phyloP scores from a whole-genome alignment of 305 asterid genomes.

The Plantago coronopus region DNA sequence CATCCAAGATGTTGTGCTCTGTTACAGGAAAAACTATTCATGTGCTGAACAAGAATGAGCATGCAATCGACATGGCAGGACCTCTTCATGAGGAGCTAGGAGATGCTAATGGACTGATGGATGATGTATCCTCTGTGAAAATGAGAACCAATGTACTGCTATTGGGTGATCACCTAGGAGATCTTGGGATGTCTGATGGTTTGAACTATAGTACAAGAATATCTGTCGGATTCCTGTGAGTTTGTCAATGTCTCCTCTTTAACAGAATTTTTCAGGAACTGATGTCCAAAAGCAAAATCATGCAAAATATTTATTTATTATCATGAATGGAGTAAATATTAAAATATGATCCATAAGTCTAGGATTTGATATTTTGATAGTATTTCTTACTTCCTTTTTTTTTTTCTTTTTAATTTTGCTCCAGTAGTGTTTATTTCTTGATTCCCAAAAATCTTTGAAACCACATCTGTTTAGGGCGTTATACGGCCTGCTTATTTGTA shows the following conservation, averaged over 20 bases:
- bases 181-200: slow-evolving; percentile 94
- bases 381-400: slow-evolving; percentile 9
- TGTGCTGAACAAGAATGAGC: slow-evolving; percentile 87
- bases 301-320: too few species aligned
- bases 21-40: slow-evolving; percentile 82
- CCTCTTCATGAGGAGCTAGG: slow-evolving; percentile 58
- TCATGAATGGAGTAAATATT: too few species aligned
- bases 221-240: slow-evolving; percentile 92
- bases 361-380: slow-evolving; percentile 9
- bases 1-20: slow-evolving; percentile 19
- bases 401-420: too few species aligned
- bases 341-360: too few species aligned
- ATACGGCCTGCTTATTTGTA: neutral
- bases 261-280: neutral
- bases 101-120: slow-evolving; percentile 34
- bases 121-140: slow-evolving; percentile 51
- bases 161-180: slow-evolving; percentile 91
- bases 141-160: slow-evolving; percentile 82
- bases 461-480: slow-evolving; percentile 4
- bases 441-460: neutral
- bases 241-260: slow-evolving; percentile 20
- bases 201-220: slow-evolving; percentile 67
- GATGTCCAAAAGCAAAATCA: too few species aligned
- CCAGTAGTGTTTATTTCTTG: too few species aligned
- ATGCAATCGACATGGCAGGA: slow-evolving; percentile 88